These are phyloP conservation scores for Fusarium setosum DNA, from an alignment of 2,329 filamentous ascomycete genomes.

Conservation along the genomic window DNA sequence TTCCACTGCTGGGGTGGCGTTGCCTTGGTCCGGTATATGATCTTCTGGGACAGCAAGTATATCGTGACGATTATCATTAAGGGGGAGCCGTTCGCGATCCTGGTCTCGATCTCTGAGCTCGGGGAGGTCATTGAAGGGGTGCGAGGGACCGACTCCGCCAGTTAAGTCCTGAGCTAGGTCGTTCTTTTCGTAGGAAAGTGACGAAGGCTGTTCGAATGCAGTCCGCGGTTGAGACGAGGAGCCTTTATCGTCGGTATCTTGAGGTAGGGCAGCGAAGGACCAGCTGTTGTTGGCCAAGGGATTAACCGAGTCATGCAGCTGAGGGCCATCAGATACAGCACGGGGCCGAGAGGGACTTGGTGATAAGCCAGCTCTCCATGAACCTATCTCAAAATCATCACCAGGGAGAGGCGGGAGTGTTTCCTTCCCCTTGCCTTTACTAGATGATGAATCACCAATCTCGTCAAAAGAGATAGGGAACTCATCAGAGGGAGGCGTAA, in stretches of 20 bases:
- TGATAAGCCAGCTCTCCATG: slow-evolving; percentile 16
- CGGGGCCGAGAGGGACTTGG: slow-evolving; percentile 56
- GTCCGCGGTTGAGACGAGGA: neutral
- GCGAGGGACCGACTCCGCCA: slow-evolving; percentile 1
- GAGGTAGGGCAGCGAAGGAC: slow-evolving; percentile 62
- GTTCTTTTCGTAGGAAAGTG: neutral
- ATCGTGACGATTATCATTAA: slow-evolving; percentile 10
- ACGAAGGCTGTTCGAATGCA: neutral
- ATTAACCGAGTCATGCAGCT: slow-evolving; percentile 55
- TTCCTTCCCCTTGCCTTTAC: slow-evolving; percentile 34
- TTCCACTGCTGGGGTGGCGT: slow-evolving; percentile 23
- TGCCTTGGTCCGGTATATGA: slow-evolving; percentile 10
- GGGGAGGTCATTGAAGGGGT: neutral
- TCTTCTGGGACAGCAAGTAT: neutral
- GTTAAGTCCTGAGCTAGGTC: neutral
- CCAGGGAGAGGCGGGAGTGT: slow-evolving; percentile 9
- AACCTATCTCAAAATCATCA: slow-evolving; percentile 7
- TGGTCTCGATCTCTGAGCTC: slow-evolving; percentile 2
- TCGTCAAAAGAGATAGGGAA: slow-evolving; percentile 23
- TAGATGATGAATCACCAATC: slow-evolving; percentile 9
- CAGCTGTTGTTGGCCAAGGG: slow-evolving; percentile 71
- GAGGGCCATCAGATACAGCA: slow-evolving; percentile 68
- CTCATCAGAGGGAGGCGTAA: slow-evolving; percentile 41
- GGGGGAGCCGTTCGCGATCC: neutral
- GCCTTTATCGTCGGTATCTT: slow-evolving; percentile 26